Percentiles rank a stretch among this genome's conserved stretches.
Evolutionary conservation across 768 basidiomycete species (phyloP).

Genomic region (Lenzites betulinus): DNA sequence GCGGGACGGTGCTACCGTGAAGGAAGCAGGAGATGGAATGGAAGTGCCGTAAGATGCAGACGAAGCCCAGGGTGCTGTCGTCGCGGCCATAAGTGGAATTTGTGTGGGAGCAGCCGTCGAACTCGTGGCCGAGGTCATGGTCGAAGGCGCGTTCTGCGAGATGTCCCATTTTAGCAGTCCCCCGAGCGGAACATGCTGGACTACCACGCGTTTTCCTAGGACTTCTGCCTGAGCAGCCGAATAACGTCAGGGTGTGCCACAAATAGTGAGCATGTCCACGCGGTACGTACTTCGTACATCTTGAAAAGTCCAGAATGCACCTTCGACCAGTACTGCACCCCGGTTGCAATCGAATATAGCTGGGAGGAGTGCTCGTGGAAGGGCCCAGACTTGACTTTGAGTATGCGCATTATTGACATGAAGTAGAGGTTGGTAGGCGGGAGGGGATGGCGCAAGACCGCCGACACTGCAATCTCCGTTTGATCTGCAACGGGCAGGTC

Average conservation of each 20-base stretch:
- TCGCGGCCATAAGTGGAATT: slow-evolving; percentile 8
- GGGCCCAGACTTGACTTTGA: slow-evolving; percentile 80
- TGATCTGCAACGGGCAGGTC: slow-evolving; percentile 48
- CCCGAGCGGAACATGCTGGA: slow-evolving; percentile 90
- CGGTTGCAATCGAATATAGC: slow-evolving; percentile 79
- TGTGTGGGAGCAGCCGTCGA: neutral
- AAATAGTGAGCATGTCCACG: neutral
- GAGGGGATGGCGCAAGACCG: slow-evolving; percentile 58
- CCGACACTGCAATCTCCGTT: slow-evolving; percentile 60
- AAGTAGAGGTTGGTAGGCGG: slow-evolving; percentile 79
- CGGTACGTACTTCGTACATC: slow-evolving; percentile 81
- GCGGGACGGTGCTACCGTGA: neutral
- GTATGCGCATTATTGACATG: slow-evolving; percentile 75
- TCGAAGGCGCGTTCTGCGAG: slow-evolving; percentile 2
- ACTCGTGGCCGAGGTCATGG: neutral
- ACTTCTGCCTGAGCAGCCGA: slow-evolving; percentile 73
- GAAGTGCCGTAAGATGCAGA: slow-evolving; percentile 1
- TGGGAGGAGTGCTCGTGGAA: slow-evolving; percentile 94
- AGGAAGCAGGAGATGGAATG: neutral
- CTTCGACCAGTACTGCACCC: slow-evolving; percentile 91
- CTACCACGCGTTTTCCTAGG: slow-evolving; percentile 91
- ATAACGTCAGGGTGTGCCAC: neutral
- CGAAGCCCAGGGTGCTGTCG: slow-evolving; percentile 26
- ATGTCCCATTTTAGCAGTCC: slow-evolving; percentile 72
- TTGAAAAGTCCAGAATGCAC: slow-evolving; percentile 89